These are phyloP conservation scores for Tricholoma bakamatsutake DNA, from an alignment of 768 basidiomycete genomes.

Conservation along the genomic window DNA sequence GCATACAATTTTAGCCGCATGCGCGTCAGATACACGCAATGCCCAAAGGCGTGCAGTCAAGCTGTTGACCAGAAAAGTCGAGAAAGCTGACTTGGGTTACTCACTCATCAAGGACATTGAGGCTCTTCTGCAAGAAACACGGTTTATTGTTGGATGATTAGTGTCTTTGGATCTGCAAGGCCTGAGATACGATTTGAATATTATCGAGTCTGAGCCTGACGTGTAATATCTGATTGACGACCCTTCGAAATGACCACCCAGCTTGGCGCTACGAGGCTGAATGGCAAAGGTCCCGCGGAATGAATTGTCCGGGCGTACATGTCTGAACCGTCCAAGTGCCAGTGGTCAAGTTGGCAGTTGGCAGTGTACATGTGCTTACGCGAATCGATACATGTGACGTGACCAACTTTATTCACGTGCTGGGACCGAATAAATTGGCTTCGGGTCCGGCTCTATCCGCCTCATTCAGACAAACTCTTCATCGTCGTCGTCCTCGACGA, in stretches of 20 bases:
- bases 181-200: too few species aligned
- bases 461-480: slow-evolving; percentile 16
- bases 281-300: too few species aligned
- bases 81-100: slow-evolving; percentile 14
- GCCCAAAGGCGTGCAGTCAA: slow-evolving; percentile 8
- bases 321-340: too few species aligned
- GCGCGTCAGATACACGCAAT: background rate
- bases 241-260: too few species aligned
- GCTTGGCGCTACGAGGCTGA: too few species aligned
- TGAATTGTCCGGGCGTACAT: too few species aligned
- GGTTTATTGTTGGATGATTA: slow-evolving; percentile 8
- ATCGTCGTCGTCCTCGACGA: slow-evolving; percentile 35
- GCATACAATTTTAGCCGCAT: slow-evolving; percentile 2
- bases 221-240: too few species aligned
- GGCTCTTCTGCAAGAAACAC: slow-evolving; percentile 10
- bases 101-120: slow-evolving; percentile 15
- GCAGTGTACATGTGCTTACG: too few species aligned
- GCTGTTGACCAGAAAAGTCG: slow-evolving; percentile 16
- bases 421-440: slow-evolving; percentile 25
- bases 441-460: slow-evolving; percentile 30
- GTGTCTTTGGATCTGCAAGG: background rate
- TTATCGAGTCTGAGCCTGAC: too few species aligned
- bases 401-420: slow-evolving; percentile 33
- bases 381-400: background rate
- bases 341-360: too few species aligned